Percentiles rank a stretch among this genome's conserved stretches.
Evolutionary conservation across 208 protist species (phyloP).

Genomic region (Cochliopodium minus): DNA sequence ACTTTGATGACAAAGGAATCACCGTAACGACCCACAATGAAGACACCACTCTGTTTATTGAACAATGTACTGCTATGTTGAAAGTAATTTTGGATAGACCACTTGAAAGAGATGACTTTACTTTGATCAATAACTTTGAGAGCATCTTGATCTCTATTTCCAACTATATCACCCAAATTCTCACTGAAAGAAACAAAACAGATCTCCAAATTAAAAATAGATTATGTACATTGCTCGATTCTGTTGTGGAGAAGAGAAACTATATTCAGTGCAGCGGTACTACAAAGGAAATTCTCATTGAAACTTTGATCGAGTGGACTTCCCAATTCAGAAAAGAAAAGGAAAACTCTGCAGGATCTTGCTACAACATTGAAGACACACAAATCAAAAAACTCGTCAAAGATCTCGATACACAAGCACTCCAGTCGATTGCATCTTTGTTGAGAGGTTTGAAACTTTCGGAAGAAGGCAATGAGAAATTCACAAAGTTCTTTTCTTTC

Average conservation of each 20-base stretch:
- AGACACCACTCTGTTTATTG: background rate
- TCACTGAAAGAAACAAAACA: no score
- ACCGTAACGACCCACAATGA: background rate
- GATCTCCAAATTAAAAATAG: background rate
- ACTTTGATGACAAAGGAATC: background rate
- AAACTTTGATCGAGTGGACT: background rate
- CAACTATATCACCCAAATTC: no score
- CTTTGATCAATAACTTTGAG: no score
- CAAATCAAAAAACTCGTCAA: no score
- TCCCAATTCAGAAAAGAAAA: background rate
- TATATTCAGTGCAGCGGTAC: background rate
- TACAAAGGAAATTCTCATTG: background rate
- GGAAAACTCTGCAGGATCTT: background rate
- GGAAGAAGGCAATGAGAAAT: background rate
- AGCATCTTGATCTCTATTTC: no score
- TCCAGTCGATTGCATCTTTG: background rate
- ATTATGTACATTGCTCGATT: background rate
- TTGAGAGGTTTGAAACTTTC: background rate
- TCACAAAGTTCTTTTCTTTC: background rate
- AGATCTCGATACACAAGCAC: no score
- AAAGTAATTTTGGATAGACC: background rate
- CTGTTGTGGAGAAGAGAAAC: background rate
- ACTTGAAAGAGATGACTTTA: background rate
- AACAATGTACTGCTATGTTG: background rate
- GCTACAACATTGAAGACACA: no score